These are phyloP conservation scores for Kluyveromyces dobzhanskii DNA, from an alignment of 805 yeast species.

Conservation along the genomic window DNA sequence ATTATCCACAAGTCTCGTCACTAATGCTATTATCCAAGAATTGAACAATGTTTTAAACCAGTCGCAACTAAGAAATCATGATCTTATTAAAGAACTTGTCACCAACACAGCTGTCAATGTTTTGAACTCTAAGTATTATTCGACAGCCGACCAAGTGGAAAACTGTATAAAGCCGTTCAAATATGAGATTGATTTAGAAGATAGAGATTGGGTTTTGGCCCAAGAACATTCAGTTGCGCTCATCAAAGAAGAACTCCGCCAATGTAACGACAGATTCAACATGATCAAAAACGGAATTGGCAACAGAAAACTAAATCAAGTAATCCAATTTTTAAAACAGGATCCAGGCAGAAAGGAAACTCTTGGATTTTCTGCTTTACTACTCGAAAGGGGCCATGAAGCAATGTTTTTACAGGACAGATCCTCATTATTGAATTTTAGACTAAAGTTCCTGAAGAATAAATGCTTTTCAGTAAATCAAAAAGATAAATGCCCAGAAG, in stretches of 20 bases:
- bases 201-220: conserved; percentile 82
- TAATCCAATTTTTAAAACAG: conserved; percentile 57
- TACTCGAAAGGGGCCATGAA: conserved; percentile 72
- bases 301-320: conserved; percentile 73
- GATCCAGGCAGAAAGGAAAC: conserved; percentile 49
- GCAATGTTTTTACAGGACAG: conserved; percentile 77
- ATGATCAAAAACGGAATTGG: conserved; percentile 66
- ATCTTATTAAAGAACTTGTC: conserved; percentile 74
- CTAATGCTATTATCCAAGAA: conserved; percentile 72
- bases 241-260: conserved; percentile 76
- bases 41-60: conserved; percentile 62
- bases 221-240: conserved; percentile 68
- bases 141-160: conserved; percentile 97
- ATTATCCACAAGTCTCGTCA: conserved; percentile 71
- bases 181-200: conserved; percentile 94
- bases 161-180: conserved; percentile 97
- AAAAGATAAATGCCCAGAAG: conserved; percentile 89
- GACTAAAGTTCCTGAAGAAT: conserved; percentile 66
- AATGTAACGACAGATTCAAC: conserved; percentile 60
- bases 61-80: conserved; percentile 76
- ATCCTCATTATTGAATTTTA: conserved; percentile 55
- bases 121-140: conserved; percentile 65
- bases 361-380: conserved; percentile 71
- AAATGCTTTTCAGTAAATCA: conserved; percentile 72
- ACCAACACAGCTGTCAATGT: conserved; percentile 79